Percentiles rank a stretch among this genome's conserved stretches.
phyloP scores from a whole-genome alignment of 2,329 filamentous ascomycete species.

The Graphilbum fragrans region DNA sequence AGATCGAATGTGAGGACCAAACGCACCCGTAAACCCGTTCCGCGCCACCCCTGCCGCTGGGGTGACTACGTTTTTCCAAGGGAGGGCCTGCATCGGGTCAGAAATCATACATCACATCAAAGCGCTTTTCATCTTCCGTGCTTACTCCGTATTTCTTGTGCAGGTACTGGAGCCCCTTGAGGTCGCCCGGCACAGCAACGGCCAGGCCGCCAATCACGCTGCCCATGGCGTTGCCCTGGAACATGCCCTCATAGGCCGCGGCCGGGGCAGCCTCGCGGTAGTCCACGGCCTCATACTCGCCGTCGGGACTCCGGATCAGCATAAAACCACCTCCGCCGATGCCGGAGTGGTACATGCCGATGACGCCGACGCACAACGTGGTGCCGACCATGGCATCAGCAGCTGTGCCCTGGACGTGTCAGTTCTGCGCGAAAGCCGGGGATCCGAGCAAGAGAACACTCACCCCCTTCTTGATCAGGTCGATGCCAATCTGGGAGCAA shows the following conservation, averaged over 20 bases:
- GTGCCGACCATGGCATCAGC: conserved; percentile 66
- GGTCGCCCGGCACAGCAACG: conserved; percentile 58
- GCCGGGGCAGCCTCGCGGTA: conserved; percentile 82
- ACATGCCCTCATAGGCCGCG: conserved; percentile 78
- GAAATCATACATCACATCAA: not conserved
- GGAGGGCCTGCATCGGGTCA: conserved; percentile 36
- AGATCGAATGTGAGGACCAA: not conserved
- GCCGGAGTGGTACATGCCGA: conserved; percentile 68
- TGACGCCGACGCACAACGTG: conserved; percentile 62
- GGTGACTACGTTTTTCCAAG: conserved; percentile 60
- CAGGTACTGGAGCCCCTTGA: conserved; percentile 68
- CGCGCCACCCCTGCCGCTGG: conserved; percentile 65
- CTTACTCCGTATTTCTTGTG: conserved; percentile 58
- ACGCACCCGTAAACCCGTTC: conserved; percentile 49
- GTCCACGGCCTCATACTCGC: conserved; percentile 77
- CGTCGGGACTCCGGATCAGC: conserved; percentile 59
- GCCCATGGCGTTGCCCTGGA: conserved; percentile 51
- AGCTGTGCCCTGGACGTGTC: conserved; percentile 49
- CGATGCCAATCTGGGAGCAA: conserved; percentile 57
- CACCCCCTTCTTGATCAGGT: conserved; percentile 43
- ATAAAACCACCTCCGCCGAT: conserved; percentile 89
- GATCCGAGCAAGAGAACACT: not conserved
- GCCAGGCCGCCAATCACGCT: conserved; percentile 65
- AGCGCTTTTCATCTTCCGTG: too few species aligned
- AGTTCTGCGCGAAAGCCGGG: too few species aligned